Evolutionary conservation across 495 filamentous ascomycete genomes (phyloP).

Genomic region (Cercophora newfieldiana): DNA sequence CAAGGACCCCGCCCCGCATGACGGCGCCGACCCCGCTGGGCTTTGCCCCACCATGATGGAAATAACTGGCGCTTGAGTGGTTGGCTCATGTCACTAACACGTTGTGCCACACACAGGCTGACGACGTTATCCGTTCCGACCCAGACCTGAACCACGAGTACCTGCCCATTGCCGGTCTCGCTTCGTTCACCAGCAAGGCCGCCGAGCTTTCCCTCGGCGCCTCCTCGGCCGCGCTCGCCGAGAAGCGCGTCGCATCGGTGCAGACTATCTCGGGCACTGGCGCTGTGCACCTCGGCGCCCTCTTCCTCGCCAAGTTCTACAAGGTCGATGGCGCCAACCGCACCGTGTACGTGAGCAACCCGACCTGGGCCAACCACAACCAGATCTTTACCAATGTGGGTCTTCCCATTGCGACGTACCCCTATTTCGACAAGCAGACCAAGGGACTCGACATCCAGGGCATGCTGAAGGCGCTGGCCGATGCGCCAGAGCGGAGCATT

Average conservation of each 20-base stretch:
- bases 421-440: slow-evolving; percentile 85
- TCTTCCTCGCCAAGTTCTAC: slow-evolving; percentile 82
- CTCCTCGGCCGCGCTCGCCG: slow-evolving; percentile 75
- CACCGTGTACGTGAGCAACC: slow-evolving; percentile 83
- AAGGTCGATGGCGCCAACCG: slow-evolving; percentile 64
- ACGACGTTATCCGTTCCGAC: slow-evolving; percentile 81
- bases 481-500: slow-evolving; percentile 75
- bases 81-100: slow-evolving; percentile 16
- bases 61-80: slow-evolving; percentile 1
- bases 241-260: slow-evolving; percentile 73
- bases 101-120: slow-evolving; percentile 66
- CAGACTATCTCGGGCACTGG: slow-evolving; percentile 93
- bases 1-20: slow-evolving; percentile 3
- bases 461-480: slow-evolving; percentile 67
- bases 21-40: neutral
- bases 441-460: slow-evolving; percentile 90
- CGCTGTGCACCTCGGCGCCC: slow-evolving; percentile 81
- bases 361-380: slow-evolving; percentile 98
- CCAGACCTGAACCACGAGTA: slow-evolving; percentile 97
- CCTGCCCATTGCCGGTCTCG: slow-evolving; percentile 88
- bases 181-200: slow-evolving; percentile 80
- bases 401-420: slow-evolving; percentile 77
- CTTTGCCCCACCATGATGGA: slow-evolving; percentile 5
- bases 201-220: slow-evolving; percentile 84
- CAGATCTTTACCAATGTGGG: slow-evolving; percentile 96